A percentile compares a stretch with the other conserved stretches of the same genome.
These are phyloP conservation scores for Naganishia cerealis DNA, from an alignment of 1,284 basidiomycete genomes.

Conservation along the genomic window DNA sequence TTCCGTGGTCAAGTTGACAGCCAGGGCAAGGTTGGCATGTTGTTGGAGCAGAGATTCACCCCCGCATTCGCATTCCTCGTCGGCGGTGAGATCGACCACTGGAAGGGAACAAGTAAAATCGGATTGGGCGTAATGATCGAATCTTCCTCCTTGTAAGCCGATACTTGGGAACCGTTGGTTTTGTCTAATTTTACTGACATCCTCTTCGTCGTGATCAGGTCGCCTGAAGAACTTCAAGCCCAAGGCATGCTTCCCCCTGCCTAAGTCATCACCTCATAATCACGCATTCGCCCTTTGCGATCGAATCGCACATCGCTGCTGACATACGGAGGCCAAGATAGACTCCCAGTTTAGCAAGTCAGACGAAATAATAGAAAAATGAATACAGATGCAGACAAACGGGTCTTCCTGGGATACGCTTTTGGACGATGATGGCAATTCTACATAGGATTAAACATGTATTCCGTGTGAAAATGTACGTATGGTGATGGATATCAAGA, in stretches of 20 bases:
- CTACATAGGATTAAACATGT: slow-evolving; percentile 10
- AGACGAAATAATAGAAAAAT: slow-evolving; percentile 3
- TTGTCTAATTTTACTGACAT: neutral
- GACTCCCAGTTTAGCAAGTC: neutral
- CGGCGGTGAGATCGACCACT: slow-evolving; percentile 96
- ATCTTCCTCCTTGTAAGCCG: slow-evolving; percentile 41
- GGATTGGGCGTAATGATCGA: slow-evolving; percentile 97
- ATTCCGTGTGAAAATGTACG: slow-evolving; percentile 15
- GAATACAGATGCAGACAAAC: slow-evolving; percentile 1
- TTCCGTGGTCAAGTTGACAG: slow-evolving; percentile 91
- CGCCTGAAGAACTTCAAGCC: slow-evolving; percentile 26
- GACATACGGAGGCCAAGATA: neutral
- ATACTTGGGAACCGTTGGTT: neutral
- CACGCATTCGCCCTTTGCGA: neutral
- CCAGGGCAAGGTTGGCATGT: slow-evolving; percentile 87
- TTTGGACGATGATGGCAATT: neutral
- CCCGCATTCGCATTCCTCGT: slow-evolving; percentile 93
- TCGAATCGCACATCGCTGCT: neutral
- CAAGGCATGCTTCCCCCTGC: slow-evolving; percentile 27
- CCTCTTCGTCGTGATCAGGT: slow-evolving; percentile 1
- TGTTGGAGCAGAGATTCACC: slow-evolving; percentile 93
- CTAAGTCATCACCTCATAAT: slow-evolving; percentile 1
- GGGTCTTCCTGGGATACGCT: neutral
- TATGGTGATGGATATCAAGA: slow-evolving; percentile 17
- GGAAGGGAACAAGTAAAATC: slow-evolving; percentile 92